phyloP scores from a whole-genome alignment of 106 monocot species.

The Apostasia shenzhenica region DNA sequence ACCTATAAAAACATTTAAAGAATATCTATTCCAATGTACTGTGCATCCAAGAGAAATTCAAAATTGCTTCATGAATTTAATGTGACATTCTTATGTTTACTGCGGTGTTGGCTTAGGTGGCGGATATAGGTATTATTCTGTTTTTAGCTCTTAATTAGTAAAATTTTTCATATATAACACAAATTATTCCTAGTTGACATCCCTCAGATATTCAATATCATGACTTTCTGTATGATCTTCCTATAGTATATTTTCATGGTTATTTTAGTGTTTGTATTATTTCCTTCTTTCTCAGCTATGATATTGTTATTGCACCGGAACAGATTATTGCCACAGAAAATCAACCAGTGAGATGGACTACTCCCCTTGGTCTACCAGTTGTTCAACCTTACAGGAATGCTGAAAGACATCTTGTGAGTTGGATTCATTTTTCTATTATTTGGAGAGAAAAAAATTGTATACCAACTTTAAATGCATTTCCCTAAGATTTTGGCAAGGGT shows the following conservation, averaged over 20 bases:
- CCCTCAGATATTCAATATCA: neutral
- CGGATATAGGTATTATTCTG: no score
- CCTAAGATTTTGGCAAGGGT: neutral
- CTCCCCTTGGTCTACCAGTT: constrained; percentile 64
- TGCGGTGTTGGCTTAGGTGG: no score
- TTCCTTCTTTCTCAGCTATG: neutral
- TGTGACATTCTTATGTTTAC: no score
- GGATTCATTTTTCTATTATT: neutral
- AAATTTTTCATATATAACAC: no score
- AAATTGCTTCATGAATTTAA: no score
- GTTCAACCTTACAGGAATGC: constrained; percentile 72
- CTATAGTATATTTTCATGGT: neutral
- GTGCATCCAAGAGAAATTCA: no score
- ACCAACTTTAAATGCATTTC: neutral
- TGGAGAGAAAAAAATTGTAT: neutral
- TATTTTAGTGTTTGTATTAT: neutral
- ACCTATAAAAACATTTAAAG: no score
- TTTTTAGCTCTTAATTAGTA: no score
- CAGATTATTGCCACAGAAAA: constrained; percentile 59
- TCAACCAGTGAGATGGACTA: constrained; percentile 64
- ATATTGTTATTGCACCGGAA: constrained; percentile 4
- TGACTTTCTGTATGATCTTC: neutral
- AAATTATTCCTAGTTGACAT: neutral
- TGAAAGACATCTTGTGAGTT: constrained; percentile 72
- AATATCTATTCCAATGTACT: no score